A percentile compares a stretch with the other conserved stretches of the same genome.
phyloP scores from a whole-genome alignment of 73 alveolate genomes.

The Stentor coeruleus region DNA sequence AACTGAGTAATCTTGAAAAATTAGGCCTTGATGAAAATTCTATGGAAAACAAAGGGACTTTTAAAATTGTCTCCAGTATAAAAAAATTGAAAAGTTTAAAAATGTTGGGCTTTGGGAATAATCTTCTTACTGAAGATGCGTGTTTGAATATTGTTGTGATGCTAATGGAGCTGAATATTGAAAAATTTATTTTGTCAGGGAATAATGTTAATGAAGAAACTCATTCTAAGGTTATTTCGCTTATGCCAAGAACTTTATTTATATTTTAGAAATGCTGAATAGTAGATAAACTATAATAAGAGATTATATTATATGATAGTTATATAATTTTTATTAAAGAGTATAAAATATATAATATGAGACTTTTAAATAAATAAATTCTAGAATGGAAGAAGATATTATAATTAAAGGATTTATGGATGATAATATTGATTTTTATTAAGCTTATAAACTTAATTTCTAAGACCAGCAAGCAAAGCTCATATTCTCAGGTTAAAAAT shows the following conservation, averaged over 20 bases:
- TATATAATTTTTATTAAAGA: no score
- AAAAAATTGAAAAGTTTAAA: neutral
- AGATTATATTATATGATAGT: no score
- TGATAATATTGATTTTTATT: no score
- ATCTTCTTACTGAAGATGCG: slow-evolving; percentile 2
- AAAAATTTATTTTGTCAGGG: neutral
- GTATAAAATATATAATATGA: no score
- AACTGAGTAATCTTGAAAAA: neutral
- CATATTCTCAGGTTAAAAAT: no score
- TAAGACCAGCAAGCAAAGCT: no score
- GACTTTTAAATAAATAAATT: no score
- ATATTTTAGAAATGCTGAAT: neutral
- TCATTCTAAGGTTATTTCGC: neutral
- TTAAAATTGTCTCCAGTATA: neutral
- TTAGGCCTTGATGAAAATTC: slow-evolving; percentile 20
- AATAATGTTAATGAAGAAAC: neutral
- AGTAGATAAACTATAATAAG: no score
- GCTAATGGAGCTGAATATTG: neutral
- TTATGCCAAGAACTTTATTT: neutral
- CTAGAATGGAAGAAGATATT: no score
- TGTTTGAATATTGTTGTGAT: neutral
- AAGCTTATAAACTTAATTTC: no score
- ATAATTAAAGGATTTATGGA: no score
- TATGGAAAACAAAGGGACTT: slow-evolving; percentile 6
- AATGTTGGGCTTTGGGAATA: neutral